These are phyloP conservation scores for Vararia minispora DNA, from an alignment of 768 basidiomycete genomes.

Conservation along the genomic window DNA sequence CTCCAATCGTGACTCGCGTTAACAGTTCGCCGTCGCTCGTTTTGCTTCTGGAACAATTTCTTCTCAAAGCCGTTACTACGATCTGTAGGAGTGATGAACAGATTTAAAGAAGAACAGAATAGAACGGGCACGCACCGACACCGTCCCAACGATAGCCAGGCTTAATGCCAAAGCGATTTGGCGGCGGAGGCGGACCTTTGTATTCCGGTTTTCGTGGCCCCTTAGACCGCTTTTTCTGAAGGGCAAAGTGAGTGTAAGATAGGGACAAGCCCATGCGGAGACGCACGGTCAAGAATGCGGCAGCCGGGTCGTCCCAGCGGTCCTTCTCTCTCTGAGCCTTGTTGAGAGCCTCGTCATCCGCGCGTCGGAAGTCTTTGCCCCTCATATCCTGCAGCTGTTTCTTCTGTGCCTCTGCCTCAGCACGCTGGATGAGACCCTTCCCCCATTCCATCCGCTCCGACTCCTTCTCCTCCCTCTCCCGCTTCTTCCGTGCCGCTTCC, in stretches of 20 bases:
- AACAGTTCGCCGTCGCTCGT: slow-evolving; percentile 59
- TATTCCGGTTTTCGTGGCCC: slow-evolving; percentile 81
- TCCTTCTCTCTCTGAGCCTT: slow-evolving; percentile 71
- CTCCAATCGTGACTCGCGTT: slow-evolving; percentile 78
- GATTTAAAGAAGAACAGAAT: neutral
- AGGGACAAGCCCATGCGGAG: slow-evolving; percentile 1
- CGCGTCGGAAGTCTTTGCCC: slow-evolving; percentile 55
- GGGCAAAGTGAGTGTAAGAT: neutral
- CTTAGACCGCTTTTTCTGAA: slow-evolving; percentile 63
- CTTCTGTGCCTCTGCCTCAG: slow-evolving; percentile 59
- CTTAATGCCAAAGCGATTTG: slow-evolving; percentile 90
- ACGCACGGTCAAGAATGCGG: slow-evolving; percentile 80
- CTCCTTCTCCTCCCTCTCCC: slow-evolving; percentile 78
- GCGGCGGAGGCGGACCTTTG: slow-evolving; percentile 76
- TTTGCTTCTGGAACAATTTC: slow-evolving; percentile 77
- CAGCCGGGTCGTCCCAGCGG: slow-evolving; percentile 97
- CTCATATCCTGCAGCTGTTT: slow-evolving; percentile 60
- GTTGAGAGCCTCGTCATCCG: slow-evolving; percentile 80
- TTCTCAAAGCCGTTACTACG: slow-evolving; percentile 92
- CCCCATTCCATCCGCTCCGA: slow-evolving; percentile 96
- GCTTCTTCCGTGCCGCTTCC: slow-evolving; percentile 71
- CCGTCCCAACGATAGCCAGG: slow-evolving; percentile 99
- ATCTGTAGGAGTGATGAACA: slow-evolving; percentile 34
- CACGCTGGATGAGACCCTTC: slow-evolving; percentile 85
- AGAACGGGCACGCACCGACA: slow-evolving; percentile 53